phyloP scores from a whole-genome alignment of 2,329 filamentous ascomycete species.

The Calycina marina region DNA sequence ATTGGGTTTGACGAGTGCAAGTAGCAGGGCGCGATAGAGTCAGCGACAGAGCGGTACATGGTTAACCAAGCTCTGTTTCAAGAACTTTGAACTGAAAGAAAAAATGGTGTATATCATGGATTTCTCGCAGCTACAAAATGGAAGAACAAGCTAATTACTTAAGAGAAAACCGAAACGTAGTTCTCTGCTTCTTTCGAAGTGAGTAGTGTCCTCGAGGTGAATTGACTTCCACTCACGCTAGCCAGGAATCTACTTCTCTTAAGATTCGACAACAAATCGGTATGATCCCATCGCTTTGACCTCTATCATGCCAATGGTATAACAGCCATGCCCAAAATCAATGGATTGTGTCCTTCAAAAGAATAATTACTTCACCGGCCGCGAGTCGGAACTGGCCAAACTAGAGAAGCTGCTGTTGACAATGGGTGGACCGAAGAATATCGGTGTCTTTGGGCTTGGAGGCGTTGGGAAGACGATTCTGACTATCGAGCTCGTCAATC shows the following conservation, averaged over 20 bases:
- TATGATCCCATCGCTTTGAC: not conserved
- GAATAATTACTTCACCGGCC: conserved; percentile 1
- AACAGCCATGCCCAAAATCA: not conserved
- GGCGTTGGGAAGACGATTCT: conserved; percentile 29
- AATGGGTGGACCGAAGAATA: not conserved
- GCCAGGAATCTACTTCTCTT: not conserved
- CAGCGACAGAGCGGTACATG: not conserved
- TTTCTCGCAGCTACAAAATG: not conserved
- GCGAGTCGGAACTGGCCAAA: not conserved
- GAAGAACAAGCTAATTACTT: not conserved
- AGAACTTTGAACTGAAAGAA: no score
- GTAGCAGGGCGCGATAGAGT: not conserved
- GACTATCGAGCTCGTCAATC: conserved; percentile 27
- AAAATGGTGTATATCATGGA: no score
- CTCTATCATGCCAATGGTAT: not conserved
- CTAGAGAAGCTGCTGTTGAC: conserved; percentile 9
- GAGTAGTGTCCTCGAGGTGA: not conserved
- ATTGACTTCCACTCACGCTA: not conserved
- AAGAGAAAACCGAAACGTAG: not conserved
- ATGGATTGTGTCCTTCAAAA: not conserved
- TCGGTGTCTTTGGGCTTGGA: conserved; percentile 24
- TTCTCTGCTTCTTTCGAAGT: not conserved
- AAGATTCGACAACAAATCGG: not conserved
- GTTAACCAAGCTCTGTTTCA: no score
- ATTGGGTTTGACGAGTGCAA: not conserved